Base-by-base conservation (phyloP, 225 moss, liverwort and hornwort genomes). In the Anthoceros angustus region DNA sequence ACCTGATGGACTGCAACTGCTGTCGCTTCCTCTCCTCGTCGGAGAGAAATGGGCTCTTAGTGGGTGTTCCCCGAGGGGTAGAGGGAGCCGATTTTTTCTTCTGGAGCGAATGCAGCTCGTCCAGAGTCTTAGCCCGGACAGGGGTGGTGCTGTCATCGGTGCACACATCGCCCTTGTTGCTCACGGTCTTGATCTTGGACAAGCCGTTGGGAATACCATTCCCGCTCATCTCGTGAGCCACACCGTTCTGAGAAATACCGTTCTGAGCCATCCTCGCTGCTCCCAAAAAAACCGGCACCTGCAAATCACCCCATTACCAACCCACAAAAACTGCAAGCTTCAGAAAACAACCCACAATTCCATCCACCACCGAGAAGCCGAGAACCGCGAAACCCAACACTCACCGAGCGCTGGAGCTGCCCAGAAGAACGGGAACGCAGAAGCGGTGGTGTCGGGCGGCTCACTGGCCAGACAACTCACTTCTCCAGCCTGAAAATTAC, bases 31-130 rank as follows among this genome's bases (percentile, higher is more conserved):
- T 55, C 55, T 55, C 55, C n/a, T 55, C 55, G 10, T 55, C 55
- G 55, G 55, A 55, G 55, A 55, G n/a, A 23, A 55, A 55, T 1
- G 55, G 55, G 14, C 55, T 55, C 55, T 55, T 55, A 5, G n/a
- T 23, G 8, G 62, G 62, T 2, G 69, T 41, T 50, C 50, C 62
- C 14, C 61, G 43, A 9, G 70, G 70, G 9, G 70, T 70, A n/a
- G 64, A 43, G 14, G 70, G 70, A 24, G 70, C 70, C 39, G 70
- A 70, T 40, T 64, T 70, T 24, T 70, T 70, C 70, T 70, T 49
- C 70, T 70, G 70, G 43, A 70, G 40, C 43, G 64, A 63, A 43
- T 64, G 70, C 25, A 70, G 63, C 43, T 70, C 70, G 5, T 70
- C 70, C 43, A 70, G 32, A 39, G 63, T 70, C 38, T 64, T 43